Conservation (phyloP, 192 early-diverging fungal species). For the Dissophora ornata region DNA sequence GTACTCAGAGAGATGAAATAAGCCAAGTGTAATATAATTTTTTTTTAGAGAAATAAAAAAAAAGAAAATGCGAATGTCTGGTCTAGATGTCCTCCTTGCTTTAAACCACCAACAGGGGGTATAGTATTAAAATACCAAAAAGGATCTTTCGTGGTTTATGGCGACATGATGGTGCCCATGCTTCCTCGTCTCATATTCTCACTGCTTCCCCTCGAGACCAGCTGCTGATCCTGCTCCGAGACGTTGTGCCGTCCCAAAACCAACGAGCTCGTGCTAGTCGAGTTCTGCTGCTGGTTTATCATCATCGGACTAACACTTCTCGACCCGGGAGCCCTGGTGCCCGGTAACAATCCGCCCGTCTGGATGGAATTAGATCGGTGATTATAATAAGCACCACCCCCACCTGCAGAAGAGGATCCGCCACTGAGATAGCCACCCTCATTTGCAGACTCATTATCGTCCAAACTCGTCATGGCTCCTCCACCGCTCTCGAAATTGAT, state of each 20-base stretch:
- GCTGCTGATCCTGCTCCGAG: constrained; percentile 46
- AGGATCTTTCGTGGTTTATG: constrained; percentile 11
- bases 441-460: constrained; percentile 35
- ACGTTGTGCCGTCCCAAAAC: constrained; percentile 44
- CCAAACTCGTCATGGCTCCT: constrained; percentile 50
- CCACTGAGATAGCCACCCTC: constrained; percentile 39
- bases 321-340: neutral
- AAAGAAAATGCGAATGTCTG: too few relatives aligned
- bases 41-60: too few relatives aligned
- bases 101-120: too few relatives aligned
- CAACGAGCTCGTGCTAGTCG: constrained; percentile 42
- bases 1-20: too few relatives aligned
- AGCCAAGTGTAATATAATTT: too few relatives aligned
- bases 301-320: constrained; percentile 47
- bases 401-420: constrained; percentile 24
- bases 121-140: too few relatives aligned
- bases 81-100: too few relatives aligned
- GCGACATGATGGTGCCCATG: constrained; percentile 31
- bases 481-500: constrained; percentile 43
- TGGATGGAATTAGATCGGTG: constrained; percentile 14
- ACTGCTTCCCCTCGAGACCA: constrained; percentile 41
- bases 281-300: constrained; percentile 27
- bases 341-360: constrained; percentile 5
- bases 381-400: neutral
- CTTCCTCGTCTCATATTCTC: constrained; percentile 44